phyloP scores from a whole-genome alignment of 148 eudicot genomes.

The Cornus suecica region DNA sequence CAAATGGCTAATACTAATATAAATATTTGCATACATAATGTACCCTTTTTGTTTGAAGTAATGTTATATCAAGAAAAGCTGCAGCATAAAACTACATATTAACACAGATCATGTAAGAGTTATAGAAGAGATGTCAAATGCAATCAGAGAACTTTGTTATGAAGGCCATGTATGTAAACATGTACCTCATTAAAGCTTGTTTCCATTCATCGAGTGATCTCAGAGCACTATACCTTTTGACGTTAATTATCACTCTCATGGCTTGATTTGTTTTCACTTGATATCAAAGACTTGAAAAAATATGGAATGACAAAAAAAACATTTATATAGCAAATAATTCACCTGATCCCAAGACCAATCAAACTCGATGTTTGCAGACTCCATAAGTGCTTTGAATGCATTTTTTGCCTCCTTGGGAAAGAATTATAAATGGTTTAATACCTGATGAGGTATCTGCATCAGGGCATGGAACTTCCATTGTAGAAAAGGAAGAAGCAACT shows the following conservation, averaged over 20 bases:
- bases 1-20: background rate
- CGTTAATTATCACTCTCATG: conserved; percentile 86
- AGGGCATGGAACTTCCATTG: conserved; percentile 26
- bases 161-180: conserved; percentile 11
- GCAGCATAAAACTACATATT: conserved; percentile 8
- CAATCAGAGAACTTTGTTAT: conserved; percentile 5
- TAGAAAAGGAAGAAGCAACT: conserved; percentile 33
- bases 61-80: no score
- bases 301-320: conserved; percentile 4
- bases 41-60: no score
- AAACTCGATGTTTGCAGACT: conserved; percentile 72
- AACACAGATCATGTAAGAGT: background rate
- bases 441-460: conserved; percentile 26
- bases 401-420: conserved; percentile 77
- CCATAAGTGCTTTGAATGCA: conserved; percentile 81
- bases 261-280: conserved; percentile 40
- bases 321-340: background rate
- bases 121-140: background rate
- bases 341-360: conserved; percentile 99
- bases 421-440: conserved; percentile 2
- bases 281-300: conserved; percentile 16
- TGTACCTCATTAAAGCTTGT: conserved; percentile 85
- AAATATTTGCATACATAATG: no score
- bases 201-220: conserved; percentile 85
- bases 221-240: conserved; percentile 85